Percentiles rank a stretch among this genome's conserved stretches.
These are phyloP conservation scores for Plectosphaerella cucumerina DNA, from an alignment of 2,329 filamentous ascomycete genomes.

Conservation along the genomic window DNA sequence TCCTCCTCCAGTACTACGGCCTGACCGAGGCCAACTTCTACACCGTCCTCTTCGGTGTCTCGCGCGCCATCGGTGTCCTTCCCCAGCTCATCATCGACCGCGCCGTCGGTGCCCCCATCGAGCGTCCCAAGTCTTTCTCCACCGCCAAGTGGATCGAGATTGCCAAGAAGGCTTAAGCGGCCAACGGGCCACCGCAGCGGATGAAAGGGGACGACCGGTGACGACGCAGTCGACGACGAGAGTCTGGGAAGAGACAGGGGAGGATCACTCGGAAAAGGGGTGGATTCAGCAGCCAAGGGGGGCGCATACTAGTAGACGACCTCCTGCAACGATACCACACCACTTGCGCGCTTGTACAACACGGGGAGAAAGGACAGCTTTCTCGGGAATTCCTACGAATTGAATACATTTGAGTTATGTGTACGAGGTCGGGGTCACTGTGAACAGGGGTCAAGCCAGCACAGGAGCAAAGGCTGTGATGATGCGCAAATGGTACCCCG, in stretches of 20 bases:
- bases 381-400: conserved; percentile 12
- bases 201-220: conserved; percentile 6
- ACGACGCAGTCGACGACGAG: not conserved
- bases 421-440: no score
- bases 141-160: conserved; percentile 96
- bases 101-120: conserved; percentile 92
- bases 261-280: conserved; percentile 6
- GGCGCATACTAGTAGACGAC: conserved; percentile 11
- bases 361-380: conserved; percentile 10
- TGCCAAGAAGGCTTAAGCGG: conserved; percentile 79
- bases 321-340: conserved; percentile 11
- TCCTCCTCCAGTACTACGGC: conserved; percentile 99
- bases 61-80: conserved; percentile 94
- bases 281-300: conserved; percentile 11
- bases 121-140: conserved; percentile 98
- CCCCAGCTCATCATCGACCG: conserved; percentile 99
- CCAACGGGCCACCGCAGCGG: conserved; percentile 8
- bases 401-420: conserved; percentile 2
- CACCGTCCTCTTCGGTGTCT: conserved; percentile 99
- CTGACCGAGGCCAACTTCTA: conserved; percentile 99
- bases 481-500: no score
- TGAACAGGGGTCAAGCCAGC: no score
- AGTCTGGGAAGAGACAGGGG: not conserved
- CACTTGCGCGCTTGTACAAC: conserved; percentile 15
- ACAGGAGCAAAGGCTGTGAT: no score